Base-by-base conservation (phyloP, 768 basidiomycete species). In the Rhodotorula diobovata region DNA sequence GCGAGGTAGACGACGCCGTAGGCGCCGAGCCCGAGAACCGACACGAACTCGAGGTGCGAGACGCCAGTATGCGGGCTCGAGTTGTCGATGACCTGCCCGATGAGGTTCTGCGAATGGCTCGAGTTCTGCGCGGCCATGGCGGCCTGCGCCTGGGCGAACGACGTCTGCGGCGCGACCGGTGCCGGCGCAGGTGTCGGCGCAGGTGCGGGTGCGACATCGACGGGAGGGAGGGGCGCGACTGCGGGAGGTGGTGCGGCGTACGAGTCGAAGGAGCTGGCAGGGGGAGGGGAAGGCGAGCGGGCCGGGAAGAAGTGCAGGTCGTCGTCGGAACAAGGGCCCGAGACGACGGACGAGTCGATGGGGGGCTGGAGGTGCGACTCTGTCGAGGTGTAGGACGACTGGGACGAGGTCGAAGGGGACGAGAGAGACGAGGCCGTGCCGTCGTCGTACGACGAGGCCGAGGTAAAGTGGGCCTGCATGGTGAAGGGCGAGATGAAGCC, bases 1-100 rank as follows among this genome's bases (percentile, higher is more conserved):
- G 91, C 94, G 66, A 90, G 89, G 80, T 95, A 96, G 20, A 97
- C 95, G 76, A 93, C 88, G 65, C 95, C 95, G 79, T 96, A 98
- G 34, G 94, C 94, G 21, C 95, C 95, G 45, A 90, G 86, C 46
- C 95, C 95, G 61, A 98, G 86, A 72, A 94, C 85, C 77, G 90
- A 87, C 76, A 90, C 86, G 70, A 98, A 88, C 81, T 93, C 86
- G 68, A 97, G 86, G 60, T 86, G 82, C 46, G 67, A 68, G 58
- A 63, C 35, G 51, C 58, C 43, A 12, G 41, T 43, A 30, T 65
- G 57, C 37, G 50, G 39, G 11, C 63, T 65, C 75, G 87, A 88
- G 73, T 86, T 84, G 84, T 94, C 91, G 83, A 98, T 91, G 79
- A 86, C 81, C 72, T 88, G 88, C 56, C 93, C 93, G 65, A 82